Base-by-base conservation (phyloP, 805 yeast genomes). In the Torulaspora quercuum region DNA sequence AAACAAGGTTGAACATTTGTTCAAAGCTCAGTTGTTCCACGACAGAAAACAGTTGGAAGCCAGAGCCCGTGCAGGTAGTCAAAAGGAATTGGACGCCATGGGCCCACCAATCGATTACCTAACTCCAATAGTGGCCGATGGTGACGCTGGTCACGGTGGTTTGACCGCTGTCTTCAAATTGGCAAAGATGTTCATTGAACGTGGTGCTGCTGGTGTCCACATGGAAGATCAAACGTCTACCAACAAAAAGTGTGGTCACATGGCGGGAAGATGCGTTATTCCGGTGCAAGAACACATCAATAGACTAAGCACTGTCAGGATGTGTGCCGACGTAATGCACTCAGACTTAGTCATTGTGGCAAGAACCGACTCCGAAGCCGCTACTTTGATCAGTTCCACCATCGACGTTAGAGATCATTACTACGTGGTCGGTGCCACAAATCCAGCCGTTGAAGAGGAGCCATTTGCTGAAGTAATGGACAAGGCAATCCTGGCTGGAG, bases 181-280 rank as follows among this genome's bases (percentile, higher is more conserved):
- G 63, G 88, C 96, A 56, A 90, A 90, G 72, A 73, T 90, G 79
- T 90, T 90, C 61, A 85, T 90, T 53, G 97, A 90, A 71, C 80
- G 94, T 57, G 97, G 97, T 65, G 98, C 97, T 39, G 97, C 97
- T 42, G 97, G 97, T 60, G 88, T 90, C 56, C 98, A 90, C 64
- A 88, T 90, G 62, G 98, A 90, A 70, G 97, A 90, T 68, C 97
- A 90, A 74, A 96, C 97, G 37, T 95, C 97, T 37, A 96, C 97
- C 55, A 90, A 97, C 55, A 90, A 90, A 68, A 90, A 90, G 70
- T 90, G 97, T 71, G 97, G 97, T 44, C 97, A 90, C 68, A 90
- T 90, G 97, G 97, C 95, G 50, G 97, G 97, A 55, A 87, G 92
- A 67, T 97, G 92, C 36, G 78, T 90, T 52, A 96, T 90, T 46